Base-by-base conservation (phyloP, 176 grass and related monocot genomes). In the Oryza nivara region DNA sequence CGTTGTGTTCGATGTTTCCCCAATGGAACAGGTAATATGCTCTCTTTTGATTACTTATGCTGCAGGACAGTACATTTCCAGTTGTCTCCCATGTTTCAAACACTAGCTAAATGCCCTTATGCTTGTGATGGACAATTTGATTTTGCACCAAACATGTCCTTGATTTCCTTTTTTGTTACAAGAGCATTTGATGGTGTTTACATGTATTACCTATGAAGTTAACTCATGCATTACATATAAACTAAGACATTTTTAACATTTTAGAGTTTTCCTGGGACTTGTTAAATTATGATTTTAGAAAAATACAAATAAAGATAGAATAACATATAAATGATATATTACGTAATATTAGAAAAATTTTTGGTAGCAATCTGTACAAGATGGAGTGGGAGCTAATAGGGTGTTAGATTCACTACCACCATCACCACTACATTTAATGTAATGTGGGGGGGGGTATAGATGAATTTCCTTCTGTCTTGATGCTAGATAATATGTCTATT, bases 1-100 rank as follows among this genome's bases (percentile, higher is more conserved):
- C 91, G 96, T 67, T 96, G 96, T 86, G 93, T 99, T 72, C 88
- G 90, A 82, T 99, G 96, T 73, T 99, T 82, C 63, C 96, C 93
- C n/a, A 99, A 99, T 16, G 93, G 93, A 80, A 99, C 90, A 82
- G 96, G 96, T 99, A 83, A 71, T 38, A 66, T 67, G 17, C 25
- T 84, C 56, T 65, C n/a, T 76, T 30, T 69, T 86, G 43, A 74
- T 78, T 70, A 76, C n/a, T 9, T 83, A 65, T 67, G 22, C 41
- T 84, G 11, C 7, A 43, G 15, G 22, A 20, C 16, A 52, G 6
- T 68, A 63, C 43, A 8, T 48, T 58, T 83, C 41, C 52, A 11
- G 19, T 74, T 74, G 36, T 74, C 64, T 58, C 16, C 23, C 9
- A 28, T 14, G 19, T 74, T 78, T 83, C 45, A 54, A 67, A 34